Conservation (phyloP, 306 rosid species). For the Dalbergia cochinchinensis region DNA sequence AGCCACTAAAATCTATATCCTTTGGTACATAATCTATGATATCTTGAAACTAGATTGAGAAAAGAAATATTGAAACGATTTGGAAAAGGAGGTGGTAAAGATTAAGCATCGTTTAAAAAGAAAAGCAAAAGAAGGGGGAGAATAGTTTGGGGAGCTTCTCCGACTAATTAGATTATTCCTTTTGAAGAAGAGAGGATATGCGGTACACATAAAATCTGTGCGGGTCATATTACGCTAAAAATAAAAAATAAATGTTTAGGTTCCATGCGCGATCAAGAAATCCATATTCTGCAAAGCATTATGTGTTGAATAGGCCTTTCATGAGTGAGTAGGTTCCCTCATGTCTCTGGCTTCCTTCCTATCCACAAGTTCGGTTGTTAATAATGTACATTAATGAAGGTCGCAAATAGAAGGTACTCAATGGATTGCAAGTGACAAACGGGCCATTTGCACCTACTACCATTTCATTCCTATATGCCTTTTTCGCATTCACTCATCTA, state of each 20-base stretch:
- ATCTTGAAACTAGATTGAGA: too few species aligned
- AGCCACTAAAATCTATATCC: too few species aligned
- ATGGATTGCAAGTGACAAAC: neutral
- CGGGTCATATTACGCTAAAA: slow-evolving; percentile 2
- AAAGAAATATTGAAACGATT: too few species aligned
- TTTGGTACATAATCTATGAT: too few species aligned
- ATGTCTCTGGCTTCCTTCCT: neutral
- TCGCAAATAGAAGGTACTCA: neutral
- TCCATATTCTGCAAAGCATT: slow-evolving; percentile 14
- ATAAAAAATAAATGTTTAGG: neutral
- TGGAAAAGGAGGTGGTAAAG: too few species aligned
- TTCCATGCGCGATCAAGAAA: neutral
- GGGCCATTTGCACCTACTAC: neutral
- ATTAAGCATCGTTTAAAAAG: too few species aligned
- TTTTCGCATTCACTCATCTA: neutral
- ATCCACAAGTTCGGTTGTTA: slow-evolving; percentile 40
- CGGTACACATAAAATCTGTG: neutral
- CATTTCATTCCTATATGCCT: neutral
- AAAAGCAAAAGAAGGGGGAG: too few species aligned
- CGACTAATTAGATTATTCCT: too few species aligned
- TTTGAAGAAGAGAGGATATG: neutral
- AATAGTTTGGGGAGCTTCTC: too few species aligned
- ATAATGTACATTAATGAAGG: slow-evolving; percentile 36
- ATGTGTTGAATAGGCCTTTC: neutral
- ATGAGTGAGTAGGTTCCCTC: slow-evolving; percentile 14